Conservation (phyloP, 164 flowering plant species). For the Liquidambar formosana region DNA sequence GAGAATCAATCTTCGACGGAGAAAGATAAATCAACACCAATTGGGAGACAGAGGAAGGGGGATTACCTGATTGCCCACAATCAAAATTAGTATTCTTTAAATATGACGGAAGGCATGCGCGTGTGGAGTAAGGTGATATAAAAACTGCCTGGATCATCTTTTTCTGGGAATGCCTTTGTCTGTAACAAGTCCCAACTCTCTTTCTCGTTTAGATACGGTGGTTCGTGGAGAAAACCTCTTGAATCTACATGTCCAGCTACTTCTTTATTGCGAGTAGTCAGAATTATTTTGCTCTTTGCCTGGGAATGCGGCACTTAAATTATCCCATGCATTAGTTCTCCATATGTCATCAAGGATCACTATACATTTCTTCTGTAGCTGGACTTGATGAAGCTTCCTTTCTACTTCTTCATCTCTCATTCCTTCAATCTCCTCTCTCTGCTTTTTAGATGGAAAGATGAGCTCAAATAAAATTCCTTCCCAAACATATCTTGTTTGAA, state of each 20-base stretch:
- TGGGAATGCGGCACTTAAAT: not conserved
- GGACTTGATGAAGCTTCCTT: not conserved
- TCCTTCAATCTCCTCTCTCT: not conserved
- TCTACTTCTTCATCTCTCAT: not conserved
- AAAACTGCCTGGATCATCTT: not conserved
- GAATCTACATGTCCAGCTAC: slow-evolving; percentile 12
- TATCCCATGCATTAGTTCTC: not conserved
- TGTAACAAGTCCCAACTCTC: slow-evolving; percentile 34
- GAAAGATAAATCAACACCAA: no score
- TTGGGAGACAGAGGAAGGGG: no score
- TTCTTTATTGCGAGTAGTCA: not conserved
- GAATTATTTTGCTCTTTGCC: not conserved
- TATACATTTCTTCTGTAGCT: not conserved
- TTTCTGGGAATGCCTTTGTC: slow-evolving; percentile 14
- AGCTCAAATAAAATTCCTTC: not conserved
- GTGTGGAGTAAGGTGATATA: no score
- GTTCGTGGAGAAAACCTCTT: not conserved
- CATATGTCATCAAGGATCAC: not conserved
- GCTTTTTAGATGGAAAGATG: not conserved
- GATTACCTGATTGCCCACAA: no score
- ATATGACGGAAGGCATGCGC: no score
- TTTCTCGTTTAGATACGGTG: slow-evolving; percentile 1
- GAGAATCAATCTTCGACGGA: no score
- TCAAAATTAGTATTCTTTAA: no score
- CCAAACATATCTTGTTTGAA: no score